phyloP scores from a whole-genome alignment of 2,329 filamentous ascomycete species.

The Ceratocystis ficicola region DNA sequence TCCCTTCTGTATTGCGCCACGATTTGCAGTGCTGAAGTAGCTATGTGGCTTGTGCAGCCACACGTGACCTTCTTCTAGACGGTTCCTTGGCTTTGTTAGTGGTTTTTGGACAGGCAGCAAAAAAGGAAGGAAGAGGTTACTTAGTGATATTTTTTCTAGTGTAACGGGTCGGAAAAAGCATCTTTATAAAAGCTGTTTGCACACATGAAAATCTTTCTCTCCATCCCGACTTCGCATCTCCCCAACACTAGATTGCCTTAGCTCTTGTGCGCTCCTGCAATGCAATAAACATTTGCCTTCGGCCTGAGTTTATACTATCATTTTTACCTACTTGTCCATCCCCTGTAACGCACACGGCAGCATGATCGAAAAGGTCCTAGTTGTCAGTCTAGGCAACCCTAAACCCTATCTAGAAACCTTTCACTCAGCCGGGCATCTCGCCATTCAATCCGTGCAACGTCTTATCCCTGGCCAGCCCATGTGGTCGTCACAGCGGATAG shows the following conservation, averaged over 20 bases:
- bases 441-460: slow-evolving; percentile 49
- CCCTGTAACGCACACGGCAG: slow-evolving; percentile 20
- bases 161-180: background rate
- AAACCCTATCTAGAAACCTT: slow-evolving; percentile 61
- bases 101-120: too few species aligned
- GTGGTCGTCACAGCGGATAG: slow-evolving; percentile 38
- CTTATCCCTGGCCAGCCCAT: slow-evolving; percentile 37
- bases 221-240: too few species aligned
- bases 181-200: background rate
- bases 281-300: too few species aligned
- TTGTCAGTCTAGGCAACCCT: slow-evolving; percentile 83
- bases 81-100: background rate
- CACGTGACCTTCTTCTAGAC: background rate
- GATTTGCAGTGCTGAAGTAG: background rate
- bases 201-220: too few species aligned
- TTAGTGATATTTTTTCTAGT: background rate
- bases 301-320: too few species aligned
- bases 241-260: too few species aligned
- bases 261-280: too few species aligned
- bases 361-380: slow-evolving; percentile 45
- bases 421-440: slow-evolving; percentile 76
- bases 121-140: too few species aligned
- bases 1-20: slow-evolving; percentile 4
- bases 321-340: too few species aligned
- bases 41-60: slow-evolving; percentile 6